Conservation (phyloP, 331 rosid species). For the Arachis monticola region DNA sequence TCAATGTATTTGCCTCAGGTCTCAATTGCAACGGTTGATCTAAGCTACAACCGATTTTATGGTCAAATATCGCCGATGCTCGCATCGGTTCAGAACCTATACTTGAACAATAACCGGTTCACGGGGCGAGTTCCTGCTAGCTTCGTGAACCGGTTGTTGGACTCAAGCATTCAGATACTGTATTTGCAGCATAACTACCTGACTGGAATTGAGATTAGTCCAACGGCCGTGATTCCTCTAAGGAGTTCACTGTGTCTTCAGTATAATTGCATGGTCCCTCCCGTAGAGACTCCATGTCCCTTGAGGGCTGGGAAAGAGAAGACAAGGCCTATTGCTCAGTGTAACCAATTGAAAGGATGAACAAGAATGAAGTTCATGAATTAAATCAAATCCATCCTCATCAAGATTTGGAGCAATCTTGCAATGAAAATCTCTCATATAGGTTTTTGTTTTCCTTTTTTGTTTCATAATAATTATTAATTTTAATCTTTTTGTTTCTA, state of each 20-base stretch:
- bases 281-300: constrained; percentile 88
- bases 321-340: constrained; percentile 73
- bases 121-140: constrained; percentile 80
- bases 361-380: too few species aligned
- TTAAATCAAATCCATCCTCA: not conserved
- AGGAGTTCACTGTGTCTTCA: constrained; percentile 91
- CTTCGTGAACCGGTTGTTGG: constrained; percentile 74
- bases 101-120: constrained; percentile 87
- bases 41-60: constrained; percentile 73
- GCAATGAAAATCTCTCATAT: not conserved
- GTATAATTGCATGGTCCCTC: constrained; percentile 98
- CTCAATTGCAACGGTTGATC: constrained; percentile 77
- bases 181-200: constrained; percentile 89
- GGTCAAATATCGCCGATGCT: constrained; percentile 75
- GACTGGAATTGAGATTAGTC: constrained; percentile 85
- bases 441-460: not conserved
- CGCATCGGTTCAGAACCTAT: constrained; percentile 81
- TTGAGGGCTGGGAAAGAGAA: constrained; percentile 75
- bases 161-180: constrained; percentile 69
- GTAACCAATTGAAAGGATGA: constrained; percentile 77
- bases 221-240: constrained; percentile 93
- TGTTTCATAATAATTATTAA: too few species aligned
- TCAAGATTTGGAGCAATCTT: not conserved
- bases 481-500: constrained; percentile 6
- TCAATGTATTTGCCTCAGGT: constrained; percentile 36